Evolutionary conservation across 805 yeast species (phyloP).

Genomic region (Spathaspora hagerdaliae): DNA sequence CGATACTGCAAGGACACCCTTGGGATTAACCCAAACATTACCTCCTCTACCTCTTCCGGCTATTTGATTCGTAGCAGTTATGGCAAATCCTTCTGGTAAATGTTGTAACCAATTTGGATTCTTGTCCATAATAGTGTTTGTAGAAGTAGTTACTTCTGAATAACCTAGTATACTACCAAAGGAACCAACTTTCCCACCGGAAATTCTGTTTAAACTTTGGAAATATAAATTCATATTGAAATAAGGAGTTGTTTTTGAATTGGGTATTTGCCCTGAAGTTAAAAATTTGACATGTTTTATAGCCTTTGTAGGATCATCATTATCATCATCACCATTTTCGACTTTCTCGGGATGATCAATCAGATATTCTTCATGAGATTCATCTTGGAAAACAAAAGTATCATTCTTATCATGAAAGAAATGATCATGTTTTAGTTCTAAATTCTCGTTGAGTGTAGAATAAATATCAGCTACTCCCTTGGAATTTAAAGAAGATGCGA

Average conservation of each 20-base stretch:
- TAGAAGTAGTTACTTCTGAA: constrained; percentile 88
- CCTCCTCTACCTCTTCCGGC: constrained; percentile 95
- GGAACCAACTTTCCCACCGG: constrained; percentile 18
- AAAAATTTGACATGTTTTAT: constrained; percentile 44
- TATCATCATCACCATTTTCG: constrained; percentile 13
- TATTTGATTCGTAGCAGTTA: constrained; percentile 78
- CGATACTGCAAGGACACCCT: constrained; percentile 85
- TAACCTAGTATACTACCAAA: constrained; percentile 68
- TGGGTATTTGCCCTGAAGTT: constrained; percentile 46
- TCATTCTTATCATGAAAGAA: constrained; percentile 53
- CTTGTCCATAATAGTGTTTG: constrained; percentile 71
- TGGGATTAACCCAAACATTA: constrained; percentile 92
- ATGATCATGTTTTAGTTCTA: constrained; percentile 25
- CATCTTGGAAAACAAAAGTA: constrained; percentile 47
- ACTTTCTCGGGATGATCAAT: not conserved
- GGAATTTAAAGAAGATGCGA: constrained; percentile 40
- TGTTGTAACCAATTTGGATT: constrained; percentile 56
- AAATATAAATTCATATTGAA: constrained; percentile 64
- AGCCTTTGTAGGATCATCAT: constrained; percentile 48
- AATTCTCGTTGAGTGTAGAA: constrained; percentile 34
- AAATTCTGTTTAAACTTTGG: constrained; percentile 29
- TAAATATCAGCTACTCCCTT: constrained; percentile 27
- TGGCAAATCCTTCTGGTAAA: constrained; percentile 67
- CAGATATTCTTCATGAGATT: constrained; percentile 21
- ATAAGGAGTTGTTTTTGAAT: constrained; percentile 55